A percentile compares a stretch with the other conserved stretches of the same genome.
These are phyloP conservation scores for Tolypocladium pustulatum DNA, from an alignment of 2,329 filamentous ascomycete genomes.

Conservation along the genomic window DNA sequence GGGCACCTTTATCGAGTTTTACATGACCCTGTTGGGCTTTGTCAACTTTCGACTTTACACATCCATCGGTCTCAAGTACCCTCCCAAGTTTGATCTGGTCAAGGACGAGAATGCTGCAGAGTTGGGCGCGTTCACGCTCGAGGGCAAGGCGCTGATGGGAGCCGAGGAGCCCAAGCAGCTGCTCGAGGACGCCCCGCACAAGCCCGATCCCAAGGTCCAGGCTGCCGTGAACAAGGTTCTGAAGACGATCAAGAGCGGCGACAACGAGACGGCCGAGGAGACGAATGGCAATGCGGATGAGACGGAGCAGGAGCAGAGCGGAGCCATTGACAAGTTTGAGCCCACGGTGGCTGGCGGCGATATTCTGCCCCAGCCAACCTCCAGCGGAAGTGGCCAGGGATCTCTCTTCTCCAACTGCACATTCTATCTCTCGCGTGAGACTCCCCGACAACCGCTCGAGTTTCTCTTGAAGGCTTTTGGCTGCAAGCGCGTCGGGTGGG, in stretches of 20 bases:
- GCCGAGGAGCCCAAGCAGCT: conserved; percentile 43
- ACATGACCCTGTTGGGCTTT: conserved; percentile 91
- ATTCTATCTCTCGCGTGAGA: conserved; percentile 88
- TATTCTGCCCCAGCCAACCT: conserved; percentile 66
- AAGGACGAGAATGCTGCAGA: conserved; percentile 88
- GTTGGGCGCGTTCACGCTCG: conserved; percentile 80
- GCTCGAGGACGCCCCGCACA: conserved; percentile 34
- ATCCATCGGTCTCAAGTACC: conserved; percentile 82
- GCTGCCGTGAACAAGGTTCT: conserved; percentile 60
- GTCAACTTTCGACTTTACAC: conserved; percentile 95
- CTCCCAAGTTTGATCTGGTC: conserved; percentile 79
- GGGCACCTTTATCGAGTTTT: conserved; percentile 98
- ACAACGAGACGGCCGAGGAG: conserved; percentile 12
- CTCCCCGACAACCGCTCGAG: conserved; percentile 80
- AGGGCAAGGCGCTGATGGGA: conserved; percentile 56
- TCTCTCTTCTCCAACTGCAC: conserved; percentile 82
- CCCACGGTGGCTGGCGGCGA: conserved; percentile 77
- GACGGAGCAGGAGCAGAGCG: conserved; percentile 38
- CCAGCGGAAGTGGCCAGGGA: conserved; percentile 54
- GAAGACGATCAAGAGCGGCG: conserved; percentile 51
- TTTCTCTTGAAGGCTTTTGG: conserved; percentile 91
- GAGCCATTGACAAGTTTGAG: conserved; percentile 84
- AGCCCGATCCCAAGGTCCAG: conserved; percentile 52
- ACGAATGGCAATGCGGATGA: conserved; percentile 28
- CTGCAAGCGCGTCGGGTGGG: conserved; percentile 94